These are phyloP conservation scores for Ramichloridium luteum DNA, from an alignment of 2,329 filamentous ascomycete species.

Conservation along the genomic window DNA sequence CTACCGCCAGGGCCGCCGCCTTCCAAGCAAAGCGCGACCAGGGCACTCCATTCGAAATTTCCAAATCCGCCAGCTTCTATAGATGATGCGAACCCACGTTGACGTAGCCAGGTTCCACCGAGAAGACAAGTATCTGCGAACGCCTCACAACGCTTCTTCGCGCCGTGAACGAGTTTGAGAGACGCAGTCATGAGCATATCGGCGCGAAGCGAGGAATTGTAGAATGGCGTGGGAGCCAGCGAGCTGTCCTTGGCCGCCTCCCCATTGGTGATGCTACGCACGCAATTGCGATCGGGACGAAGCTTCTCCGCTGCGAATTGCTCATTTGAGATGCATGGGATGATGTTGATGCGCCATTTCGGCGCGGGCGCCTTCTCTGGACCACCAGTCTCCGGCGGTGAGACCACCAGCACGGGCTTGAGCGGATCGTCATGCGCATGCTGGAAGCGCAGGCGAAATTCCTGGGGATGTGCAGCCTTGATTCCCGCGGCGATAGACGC, in stretches of 20 bases:
- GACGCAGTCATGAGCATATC: constrained; percentile 64
- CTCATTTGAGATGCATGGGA: constrained; percentile 58
- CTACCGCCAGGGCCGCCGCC: constrained; percentile 61
- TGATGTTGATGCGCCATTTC: constrained; percentile 56
- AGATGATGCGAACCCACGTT: constrained; percentile 64
- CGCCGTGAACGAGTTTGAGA: constrained; percentile 60
- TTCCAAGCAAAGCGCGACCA: constrained; percentile 69
- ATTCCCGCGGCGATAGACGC: constrained; percentile 66
- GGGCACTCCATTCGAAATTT: constrained; percentile 77
- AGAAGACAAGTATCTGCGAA: constrained; percentile 78
- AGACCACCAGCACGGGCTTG: constrained; percentile 52
- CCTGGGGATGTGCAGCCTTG: constrained; percentile 52
- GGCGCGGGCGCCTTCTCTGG: constrained; percentile 17
- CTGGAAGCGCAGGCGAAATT: constrained; percentile 24
- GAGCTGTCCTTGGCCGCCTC: constrained; percentile 31
- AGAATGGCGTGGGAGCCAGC: constrained; percentile 57
- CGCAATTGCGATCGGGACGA: constrained; percentile 54
- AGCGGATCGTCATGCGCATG: constrained; percentile 32
- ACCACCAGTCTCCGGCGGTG: constrained; percentile 15
- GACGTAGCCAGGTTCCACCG: constrained; percentile 77
- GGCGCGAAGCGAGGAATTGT: constrained; percentile 74
- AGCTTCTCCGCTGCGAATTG: constrained; percentile 64
- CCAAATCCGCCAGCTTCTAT: constrained; percentile 76
- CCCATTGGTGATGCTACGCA: constrained; percentile 37
- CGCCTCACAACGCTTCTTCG: constrained; percentile 54